Percentiles rank a stretch among this genome's conserved stretches.
Evolutionary conservation across 805 yeast species (phyloP).

Genomic region (Ogataea saltuana): DNA sequence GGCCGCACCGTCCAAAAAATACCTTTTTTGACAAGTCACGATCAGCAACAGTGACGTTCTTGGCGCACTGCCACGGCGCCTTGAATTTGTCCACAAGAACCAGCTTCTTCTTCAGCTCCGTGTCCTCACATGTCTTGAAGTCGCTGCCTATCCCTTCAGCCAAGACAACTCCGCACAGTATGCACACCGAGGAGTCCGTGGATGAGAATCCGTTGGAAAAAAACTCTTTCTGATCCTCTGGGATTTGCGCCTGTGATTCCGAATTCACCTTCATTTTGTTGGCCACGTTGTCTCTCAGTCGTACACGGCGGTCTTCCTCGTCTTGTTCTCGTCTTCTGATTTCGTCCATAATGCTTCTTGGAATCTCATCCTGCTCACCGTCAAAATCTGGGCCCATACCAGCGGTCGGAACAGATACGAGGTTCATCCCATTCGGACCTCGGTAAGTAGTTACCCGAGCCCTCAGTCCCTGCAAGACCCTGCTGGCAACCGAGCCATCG

Average conservation of each 20-base stretch:
- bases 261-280: conserved; percentile 20
- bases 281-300: conserved; percentile 24
- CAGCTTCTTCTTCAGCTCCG: conserved; percentile 30
- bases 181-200: conserved; percentile 51
- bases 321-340: conserved; percentile 31
- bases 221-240: conserved; percentile 11
- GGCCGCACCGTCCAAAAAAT: conserved; percentile 75
- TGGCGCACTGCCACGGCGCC: conserved; percentile 68
- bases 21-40: conserved; percentile 62
- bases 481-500: conserved; percentile 11
- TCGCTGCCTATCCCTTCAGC: conserved; percentile 70
- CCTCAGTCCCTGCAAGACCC: conserved; percentile 14
- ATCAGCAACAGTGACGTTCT: conserved; percentile 54
- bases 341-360: conserved; percentile 32
- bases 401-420: conserved; percentile 6
- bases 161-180: conserved; percentile 68
- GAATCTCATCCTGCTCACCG: conserved; percentile 25
- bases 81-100: conserved; percentile 29
- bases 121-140: conserved; percentile 33
- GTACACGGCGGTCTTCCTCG: conserved; percentile 29
- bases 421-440: conserved; percentile 10
- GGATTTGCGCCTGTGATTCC: conserved; percentile 19
- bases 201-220: conserved; percentile 34
- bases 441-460: conserved; percentile 10
- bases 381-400: neutral